phyloP scores from a whole-genome alignment of 176 grass and related monocot genomes.

The Puccinellia tenuiflora region DNA sequence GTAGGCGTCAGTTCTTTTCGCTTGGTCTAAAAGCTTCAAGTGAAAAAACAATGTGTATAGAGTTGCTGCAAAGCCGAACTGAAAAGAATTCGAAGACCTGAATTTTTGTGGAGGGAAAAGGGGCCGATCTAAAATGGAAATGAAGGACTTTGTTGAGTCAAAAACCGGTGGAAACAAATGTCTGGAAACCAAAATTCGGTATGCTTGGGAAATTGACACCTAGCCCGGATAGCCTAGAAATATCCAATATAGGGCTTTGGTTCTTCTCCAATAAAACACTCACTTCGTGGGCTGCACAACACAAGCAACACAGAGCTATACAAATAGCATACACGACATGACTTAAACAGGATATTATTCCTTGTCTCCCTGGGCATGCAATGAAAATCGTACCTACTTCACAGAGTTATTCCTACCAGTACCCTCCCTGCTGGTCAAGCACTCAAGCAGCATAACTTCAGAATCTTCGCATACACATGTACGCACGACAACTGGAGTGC shows the following conservation, averaged over 20 bases:
- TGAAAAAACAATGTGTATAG: neutral
- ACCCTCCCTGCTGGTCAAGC: neutral
- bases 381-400: neutral
- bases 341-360: neutral
- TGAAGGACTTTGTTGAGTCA: neutral
- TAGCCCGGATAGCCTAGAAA: neutral
- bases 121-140: neutral
- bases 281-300: neutral
- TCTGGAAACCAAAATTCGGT: neutral
- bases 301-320: neutral
- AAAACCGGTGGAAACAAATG: conserved; percentile 3
- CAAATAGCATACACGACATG: neutral
- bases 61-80: neutral
- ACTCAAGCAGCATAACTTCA: neutral
- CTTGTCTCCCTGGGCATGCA: neutral
- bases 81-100: neutral
- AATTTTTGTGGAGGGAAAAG: neutral
- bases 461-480: neutral
- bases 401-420: neutral
- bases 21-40: neutral
- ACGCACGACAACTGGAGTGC: neutral
- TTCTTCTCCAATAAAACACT: neutral
- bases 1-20: neutral
- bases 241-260: neutral
- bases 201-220: neutral